These are phyloP conservation scores for Trichoderma orchidacearum DNA, from an alignment of 495 filamentous ascomycete species.

Conservation along the genomic window DNA sequence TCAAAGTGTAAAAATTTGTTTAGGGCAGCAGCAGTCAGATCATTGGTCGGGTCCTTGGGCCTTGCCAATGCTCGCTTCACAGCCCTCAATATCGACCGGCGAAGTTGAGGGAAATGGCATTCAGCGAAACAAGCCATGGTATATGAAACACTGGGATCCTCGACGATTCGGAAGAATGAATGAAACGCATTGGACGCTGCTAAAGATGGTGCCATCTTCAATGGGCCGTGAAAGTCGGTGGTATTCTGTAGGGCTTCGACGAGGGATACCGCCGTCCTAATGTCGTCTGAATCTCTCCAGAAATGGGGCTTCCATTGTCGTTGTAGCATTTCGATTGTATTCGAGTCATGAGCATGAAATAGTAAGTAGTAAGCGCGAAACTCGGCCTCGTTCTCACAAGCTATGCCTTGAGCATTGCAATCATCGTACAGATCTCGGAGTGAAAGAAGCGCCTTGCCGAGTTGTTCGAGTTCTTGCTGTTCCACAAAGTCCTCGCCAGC, in stretches of 20 bases:
- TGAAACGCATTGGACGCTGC: conserved; percentile 31
- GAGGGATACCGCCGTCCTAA: conserved; percentile 27
- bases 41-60: conserved; percentile 53
- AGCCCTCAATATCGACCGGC: conserved; percentile 59
- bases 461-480: conserved; percentile 86
- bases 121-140: conserved; percentile 90
- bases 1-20: conserved; percentile 61
- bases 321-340: conserved; percentile 61
- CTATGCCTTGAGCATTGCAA: conserved; percentile 33
- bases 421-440: conserved; percentile 83
- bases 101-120: conserved; percentile 72
- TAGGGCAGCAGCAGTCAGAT: conserved; percentile 58
- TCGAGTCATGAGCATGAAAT: conserved; percentile 64
- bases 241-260: conserved; percentile 41
- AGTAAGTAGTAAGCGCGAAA: conserved; percentile 85
- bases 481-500: conserved; percentile 62
- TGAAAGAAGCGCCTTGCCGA: conserved; percentile 75
- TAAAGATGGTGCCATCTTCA: conserved; percentile 30
- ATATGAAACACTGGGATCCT: conserved; percentile 61
- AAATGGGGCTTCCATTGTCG: conserved; percentile 59
- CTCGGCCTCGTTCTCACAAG: conserved; percentile 64
- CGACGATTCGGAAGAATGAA: conserved; percentile 64
- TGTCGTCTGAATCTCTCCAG: conserved; percentile 46
- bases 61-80: conserved; percentile 47
- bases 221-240: conserved; percentile 47